Evolutionary conservation across 2,329 filamentous ascomycete species (phyloP).

Genomic region (Samsoniella hepiali): DNA sequence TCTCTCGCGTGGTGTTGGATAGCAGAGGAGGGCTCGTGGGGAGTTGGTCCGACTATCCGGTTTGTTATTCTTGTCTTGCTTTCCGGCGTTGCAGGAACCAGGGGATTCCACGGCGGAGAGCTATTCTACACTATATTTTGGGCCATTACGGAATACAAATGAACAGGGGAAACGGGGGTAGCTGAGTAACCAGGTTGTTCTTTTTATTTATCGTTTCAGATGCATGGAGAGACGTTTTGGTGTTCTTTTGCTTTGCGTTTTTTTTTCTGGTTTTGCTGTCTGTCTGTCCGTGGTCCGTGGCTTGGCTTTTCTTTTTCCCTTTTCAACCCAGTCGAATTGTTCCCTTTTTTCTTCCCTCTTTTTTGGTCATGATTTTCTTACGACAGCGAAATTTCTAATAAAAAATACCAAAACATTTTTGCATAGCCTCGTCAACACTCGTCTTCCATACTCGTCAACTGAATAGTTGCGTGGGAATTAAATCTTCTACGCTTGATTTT

Average conservation of each 20-base stretch:
- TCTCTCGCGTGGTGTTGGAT: no score
- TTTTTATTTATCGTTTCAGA: background rate
- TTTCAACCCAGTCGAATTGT: background rate
- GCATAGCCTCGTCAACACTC: background rate
- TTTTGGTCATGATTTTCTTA: slow-evolving; percentile 8
- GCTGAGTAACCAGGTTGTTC: background rate
- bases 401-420: slow-evolving; percentile 8
- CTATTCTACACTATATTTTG: background rate
- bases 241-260: slow-evolving; percentile 7
- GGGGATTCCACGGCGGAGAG: background rate
- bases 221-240: slow-evolving; percentile 5
- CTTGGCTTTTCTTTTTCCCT: background rate
- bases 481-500: no score
- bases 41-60: no score
- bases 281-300: background rate
- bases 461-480: no score
- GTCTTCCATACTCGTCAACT: background rate
- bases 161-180: background rate
- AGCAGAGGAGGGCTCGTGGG: no score
- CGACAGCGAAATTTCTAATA: slow-evolving; percentile 14
- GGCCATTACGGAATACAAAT: background rate
- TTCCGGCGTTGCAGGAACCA: slow-evolving; percentile 7
- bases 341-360: background rate
- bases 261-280: background rate
- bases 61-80: background rate